phyloP scores from a whole-genome alignment of 2,329 filamentous ascomycete species.

The Davidsoniella eucalypti region DNA sequence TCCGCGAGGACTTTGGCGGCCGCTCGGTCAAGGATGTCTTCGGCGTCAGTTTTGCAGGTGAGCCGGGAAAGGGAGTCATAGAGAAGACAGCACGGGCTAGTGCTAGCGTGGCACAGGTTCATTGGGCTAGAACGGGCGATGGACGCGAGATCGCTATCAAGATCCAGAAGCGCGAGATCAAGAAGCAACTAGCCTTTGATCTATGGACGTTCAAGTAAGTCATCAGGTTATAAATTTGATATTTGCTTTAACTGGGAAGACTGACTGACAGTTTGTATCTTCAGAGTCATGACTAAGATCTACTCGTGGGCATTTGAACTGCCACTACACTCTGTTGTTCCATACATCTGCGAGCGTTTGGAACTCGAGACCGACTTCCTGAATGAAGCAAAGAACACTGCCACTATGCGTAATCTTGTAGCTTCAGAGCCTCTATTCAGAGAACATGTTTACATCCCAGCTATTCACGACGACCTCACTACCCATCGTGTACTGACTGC shows the following conservation, averaged over 20 bases:
- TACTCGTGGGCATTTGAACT: conserved; percentile 84
- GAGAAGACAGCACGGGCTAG: conserved; percentile 49
- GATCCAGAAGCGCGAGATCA: conserved; percentile 90
- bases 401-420: conserved; percentile 66
- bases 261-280: background rate
- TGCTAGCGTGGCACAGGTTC: conserved; percentile 90
- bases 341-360: conserved; percentile 84
- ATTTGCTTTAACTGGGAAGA: background rate
- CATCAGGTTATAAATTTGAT: background rate
- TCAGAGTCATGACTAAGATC: conserved; percentile 57
- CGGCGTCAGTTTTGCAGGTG: conserved; percentile 64
- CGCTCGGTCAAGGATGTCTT: conserved; percentile 79
- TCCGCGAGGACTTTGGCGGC: conserved; percentile 75
- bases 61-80: conserved; percentile 49
- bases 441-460: conserved; percentile 73
- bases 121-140: conserved; percentile 76
- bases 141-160: conserved; percentile 89
- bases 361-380: conserved; percentile 87
- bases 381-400: conserved; percentile 78
- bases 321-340: conserved; percentile 80
- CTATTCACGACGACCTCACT: conserved; percentile 66
- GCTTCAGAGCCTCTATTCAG: conserved; percentile 58
- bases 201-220: conserved; percentile 79
- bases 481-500: conserved; percentile 77
- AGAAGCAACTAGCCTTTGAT: conserved; percentile 82